Percentiles rank a stretch among this genome's conserved stretches.
Evolutionary conservation across 495 filamentous ascomycete genomes (phyloP).

Genomic region (Apodospora peruviana): DNA sequence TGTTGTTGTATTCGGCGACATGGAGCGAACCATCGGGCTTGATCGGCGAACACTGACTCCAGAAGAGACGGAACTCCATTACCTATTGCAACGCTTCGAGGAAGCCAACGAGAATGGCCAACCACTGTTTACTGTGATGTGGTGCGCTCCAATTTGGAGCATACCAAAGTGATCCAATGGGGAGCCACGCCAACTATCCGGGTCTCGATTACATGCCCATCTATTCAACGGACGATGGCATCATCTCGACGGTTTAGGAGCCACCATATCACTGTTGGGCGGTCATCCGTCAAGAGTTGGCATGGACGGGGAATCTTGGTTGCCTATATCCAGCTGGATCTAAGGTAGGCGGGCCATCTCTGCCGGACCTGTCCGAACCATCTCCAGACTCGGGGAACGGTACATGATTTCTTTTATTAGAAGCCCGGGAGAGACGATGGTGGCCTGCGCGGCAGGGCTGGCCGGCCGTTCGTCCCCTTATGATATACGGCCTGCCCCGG

Average conservation of each 20-base stretch:
- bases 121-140: background rate
- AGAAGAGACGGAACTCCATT: too few relatives aligned
- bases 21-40: too few relatives aligned
- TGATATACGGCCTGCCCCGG: constrained; percentile 2
- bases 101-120: too few relatives aligned
- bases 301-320: too few relatives aligned
- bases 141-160: background rate
- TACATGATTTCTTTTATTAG: constrained; percentile 23
- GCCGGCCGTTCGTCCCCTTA: constrained; percentile 6
- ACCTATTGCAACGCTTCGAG: too few relatives aligned
- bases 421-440: constrained; percentile 13
- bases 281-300: too few relatives aligned
- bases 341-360: constrained; percentile 15
- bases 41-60: too few relatives aligned
- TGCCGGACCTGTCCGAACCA: constrained; percentile 11
- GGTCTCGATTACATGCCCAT: background rate
- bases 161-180: background rate
- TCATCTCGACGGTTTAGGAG: too few relatives aligned
- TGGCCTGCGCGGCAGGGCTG: constrained; percentile 2
- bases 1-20: too few relatives aligned
- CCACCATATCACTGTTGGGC: too few relatives aligned
- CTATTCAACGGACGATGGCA: background rate
- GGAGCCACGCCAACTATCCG: background rate
- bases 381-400: constrained; percentile 17
- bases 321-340: too few relatives aligned